A percentile compares a stretch with the other conserved stretches of the same genome.
These are phyloP conservation scores for Fusarium humuli DNA, from an alignment of 2,329 filamentous ascomycete genomes.

Conservation along the genomic window DNA sequence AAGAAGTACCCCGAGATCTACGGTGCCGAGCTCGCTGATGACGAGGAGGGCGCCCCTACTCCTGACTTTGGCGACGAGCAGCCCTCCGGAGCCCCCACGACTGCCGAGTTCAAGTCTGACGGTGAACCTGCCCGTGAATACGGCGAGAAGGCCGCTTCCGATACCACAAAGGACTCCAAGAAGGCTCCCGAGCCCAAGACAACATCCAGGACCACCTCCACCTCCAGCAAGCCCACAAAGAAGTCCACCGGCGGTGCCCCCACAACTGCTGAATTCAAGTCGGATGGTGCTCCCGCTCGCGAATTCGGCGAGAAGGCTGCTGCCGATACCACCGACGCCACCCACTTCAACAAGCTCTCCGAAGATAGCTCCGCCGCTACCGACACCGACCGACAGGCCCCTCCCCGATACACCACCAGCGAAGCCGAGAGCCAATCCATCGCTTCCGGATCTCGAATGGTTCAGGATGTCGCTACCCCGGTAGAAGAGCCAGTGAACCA, in stretches of 20 bases:
- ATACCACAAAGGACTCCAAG: neutral
- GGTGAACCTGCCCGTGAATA: neutral
- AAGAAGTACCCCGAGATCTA: conserved; percentile 92
- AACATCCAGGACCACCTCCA: no score
- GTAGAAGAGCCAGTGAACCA: conserved; percentile 25
- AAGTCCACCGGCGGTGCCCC: no score
- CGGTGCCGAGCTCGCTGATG: conserved; percentile 85
- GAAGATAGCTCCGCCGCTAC: neutral
- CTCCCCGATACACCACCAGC: neutral
- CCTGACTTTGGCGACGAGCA: conserved; percentile 48
- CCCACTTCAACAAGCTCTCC: neutral
- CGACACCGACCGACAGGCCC: neutral
- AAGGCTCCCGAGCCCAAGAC: no score
- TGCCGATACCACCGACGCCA: neutral
- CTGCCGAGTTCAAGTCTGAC: conserved; percentile 8
- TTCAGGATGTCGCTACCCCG: conserved; percentile 27
- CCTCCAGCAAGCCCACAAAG: no score
- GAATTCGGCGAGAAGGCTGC: neutral
- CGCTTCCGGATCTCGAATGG: conserved; percentile 13
- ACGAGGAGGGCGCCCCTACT: conserved; percentile 62
- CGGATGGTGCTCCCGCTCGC: no score
- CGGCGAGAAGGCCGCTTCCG: neutral
- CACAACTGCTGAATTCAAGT: no score
- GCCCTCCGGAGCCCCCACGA: conserved; percentile 22
- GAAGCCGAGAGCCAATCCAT: conserved; percentile 9